Evolutionary conservation across 768 basidiomycete genomes (phyloP), one percentile per base, ranked within the genome.

Genomic region (Termitomyces eurrhizus): DNA sequence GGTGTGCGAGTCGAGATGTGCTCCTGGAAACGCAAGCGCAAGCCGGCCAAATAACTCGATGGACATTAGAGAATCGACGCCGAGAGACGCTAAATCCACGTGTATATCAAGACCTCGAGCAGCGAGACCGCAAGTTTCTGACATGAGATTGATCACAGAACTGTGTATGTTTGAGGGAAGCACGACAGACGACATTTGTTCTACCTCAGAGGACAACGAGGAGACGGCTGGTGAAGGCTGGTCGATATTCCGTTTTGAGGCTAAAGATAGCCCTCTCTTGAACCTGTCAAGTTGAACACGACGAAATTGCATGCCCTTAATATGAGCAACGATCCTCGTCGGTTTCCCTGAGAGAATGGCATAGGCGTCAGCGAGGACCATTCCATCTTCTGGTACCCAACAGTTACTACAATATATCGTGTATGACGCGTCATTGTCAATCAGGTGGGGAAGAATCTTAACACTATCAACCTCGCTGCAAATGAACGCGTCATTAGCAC

Each of bases 21-120:
- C 63, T 4, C 62, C 64, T 2, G 76, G 76, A 64, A 79, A 81
- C 0, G 67, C 58, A 7, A 52, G 62, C n/a, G 72, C 71, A 16
- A 85, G 68, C 36, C 71, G 74, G 7, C 70, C 68, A 18, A 72
- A 69, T 8, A 86, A 71, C 67, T 90, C 87, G 57, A 88, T 84
- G 24, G 82, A 80, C 70, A 82, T 83, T 61, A 89, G 70, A 1
- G 87, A 89, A 65, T 89, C 86, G 52, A 89, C 74, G 1, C 88
- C 87, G 9, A 89, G 77, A 4, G 77, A 70, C 12, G 75, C 76
- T 18, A 90, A 70, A 52, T 84, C 79, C 0, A 69, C 68, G 33
- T 78, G 70, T 41, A 77, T 44, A 45, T 76, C 73, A 26, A 77
- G 57, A 1, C 67, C 56, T 12, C 75, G 66, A 0, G 70, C 56